These are phyloP conservation scores for Backusella morwellensis DNA, from an alignment of 192 early-diverging fungal genomes.

Conservation along the genomic window DNA sequence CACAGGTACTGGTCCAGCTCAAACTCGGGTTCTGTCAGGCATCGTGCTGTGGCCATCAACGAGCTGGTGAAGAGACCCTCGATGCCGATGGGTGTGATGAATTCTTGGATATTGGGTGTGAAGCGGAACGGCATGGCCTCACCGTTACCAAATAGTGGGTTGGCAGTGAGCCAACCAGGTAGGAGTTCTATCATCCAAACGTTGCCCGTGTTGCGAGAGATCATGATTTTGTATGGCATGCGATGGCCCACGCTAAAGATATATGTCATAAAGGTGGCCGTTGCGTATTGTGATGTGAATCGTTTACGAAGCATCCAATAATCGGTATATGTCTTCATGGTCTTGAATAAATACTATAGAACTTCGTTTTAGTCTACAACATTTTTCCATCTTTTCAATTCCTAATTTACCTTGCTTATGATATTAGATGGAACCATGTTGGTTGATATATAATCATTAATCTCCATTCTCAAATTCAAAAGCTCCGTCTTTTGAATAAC, in stretches of 20 bases:
- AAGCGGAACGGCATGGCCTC: conserved; percentile 97
- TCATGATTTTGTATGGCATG: conserved; percentile 83
- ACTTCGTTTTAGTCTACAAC: not conserved
- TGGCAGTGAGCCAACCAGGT: conserved; percentile 54
- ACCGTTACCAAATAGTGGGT: conserved; percentile 58
- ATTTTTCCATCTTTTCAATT: not conserved
- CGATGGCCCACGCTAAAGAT: conserved; percentile 87
- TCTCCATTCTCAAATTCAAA: conserved; percentile 77
- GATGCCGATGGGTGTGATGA: conserved; percentile 90
- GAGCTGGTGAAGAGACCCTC: conserved; percentile 89
- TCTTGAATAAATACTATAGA: conserved; percentile 64
- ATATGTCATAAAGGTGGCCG: conserved; percentile 89
- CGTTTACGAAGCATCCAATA: conserved; percentile 94
- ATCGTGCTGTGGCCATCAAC: conserved; percentile 83
- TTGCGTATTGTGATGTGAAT: conserved; percentile 89
- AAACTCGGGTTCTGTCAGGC: conserved; percentile 80
- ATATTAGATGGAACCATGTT: conserved; percentile 87
- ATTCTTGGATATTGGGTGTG: conserved; percentile 96
- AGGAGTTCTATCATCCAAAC: conserved; percentile 86
- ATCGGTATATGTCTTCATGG: conserved; percentile 80
- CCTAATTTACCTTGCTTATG: conserved; percentile 62
- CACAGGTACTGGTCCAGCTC: conserved; percentile 92
- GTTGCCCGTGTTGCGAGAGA: conserved; percentile 83
- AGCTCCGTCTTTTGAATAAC: conserved; percentile 59
- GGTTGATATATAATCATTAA: conserved; percentile 84